Conservation (phyloP, 2,329 filamentous ascomycete species). For the Immersiporthe knoxdaviesiana region DNA sequence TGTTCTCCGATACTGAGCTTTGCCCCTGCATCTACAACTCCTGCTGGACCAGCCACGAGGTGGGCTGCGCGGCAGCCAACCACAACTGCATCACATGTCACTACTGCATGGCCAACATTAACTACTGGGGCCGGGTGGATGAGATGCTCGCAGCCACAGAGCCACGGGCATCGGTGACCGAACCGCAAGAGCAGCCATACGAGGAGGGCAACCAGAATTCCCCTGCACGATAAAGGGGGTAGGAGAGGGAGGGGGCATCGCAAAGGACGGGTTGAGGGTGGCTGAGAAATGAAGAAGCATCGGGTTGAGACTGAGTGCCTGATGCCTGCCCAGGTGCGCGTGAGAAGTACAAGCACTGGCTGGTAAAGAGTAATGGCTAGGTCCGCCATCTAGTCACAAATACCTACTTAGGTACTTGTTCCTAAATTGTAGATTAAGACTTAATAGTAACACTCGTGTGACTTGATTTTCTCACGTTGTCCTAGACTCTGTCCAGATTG, state of each 20-base stretch:
- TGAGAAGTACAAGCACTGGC: no score
- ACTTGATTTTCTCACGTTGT: background rate
- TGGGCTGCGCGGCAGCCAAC: slow-evolving; percentile 10
- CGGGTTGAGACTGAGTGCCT: background rate
- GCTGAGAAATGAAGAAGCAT: background rate
- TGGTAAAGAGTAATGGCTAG: background rate
- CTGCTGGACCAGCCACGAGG: slow-evolving; percentile 20
- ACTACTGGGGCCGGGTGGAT: slow-evolving; percentile 15
- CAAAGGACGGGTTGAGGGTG: background rate
- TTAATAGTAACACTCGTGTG: background rate
- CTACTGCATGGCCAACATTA: slow-evolving; percentile 21
- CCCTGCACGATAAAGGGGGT: background rate
- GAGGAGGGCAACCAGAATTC: background rate
- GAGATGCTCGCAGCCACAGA: background rate
- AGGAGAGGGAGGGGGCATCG: background rate
- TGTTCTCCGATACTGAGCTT: slow-evolving; percentile 19
- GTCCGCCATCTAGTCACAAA: no score
- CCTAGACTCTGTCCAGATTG: background rate
- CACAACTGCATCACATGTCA: slow-evolving; percentile 23
- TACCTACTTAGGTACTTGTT: no score
- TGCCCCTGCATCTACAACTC: slow-evolving; percentile 20
- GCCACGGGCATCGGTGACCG: no score
- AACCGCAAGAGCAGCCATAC: background rate
- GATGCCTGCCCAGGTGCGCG: background rate
- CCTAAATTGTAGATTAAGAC: background rate